These are phyloP conservation scores for Exophiala sp. DNA, from an alignment of 2,329 filamentous ascomycete species.

Conservation along the genomic window DNA sequence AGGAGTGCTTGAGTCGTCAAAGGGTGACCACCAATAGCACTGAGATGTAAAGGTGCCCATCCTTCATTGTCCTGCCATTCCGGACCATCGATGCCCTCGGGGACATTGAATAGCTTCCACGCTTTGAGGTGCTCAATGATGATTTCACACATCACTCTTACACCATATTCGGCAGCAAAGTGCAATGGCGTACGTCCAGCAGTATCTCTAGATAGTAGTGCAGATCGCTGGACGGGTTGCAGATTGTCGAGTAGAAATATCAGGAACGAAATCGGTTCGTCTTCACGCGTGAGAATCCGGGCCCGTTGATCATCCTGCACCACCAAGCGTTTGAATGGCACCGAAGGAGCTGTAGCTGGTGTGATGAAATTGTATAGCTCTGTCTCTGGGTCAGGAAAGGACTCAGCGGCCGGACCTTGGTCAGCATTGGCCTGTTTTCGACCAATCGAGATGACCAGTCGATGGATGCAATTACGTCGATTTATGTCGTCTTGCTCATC, in stretches of 20 bases:
- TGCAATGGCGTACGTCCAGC: constrained; percentile 84
- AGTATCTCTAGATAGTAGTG: constrained; percentile 67
- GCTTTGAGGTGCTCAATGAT: constrained; percentile 84
- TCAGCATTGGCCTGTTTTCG: constrained; percentile 60
- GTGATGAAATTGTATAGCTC: constrained; percentile 72
- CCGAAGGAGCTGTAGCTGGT: constrained; percentile 66
- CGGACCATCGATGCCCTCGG: constrained; percentile 78
- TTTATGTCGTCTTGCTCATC: constrained; percentile 92
- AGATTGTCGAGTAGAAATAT: constrained; percentile 65
- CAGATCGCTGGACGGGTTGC: constrained; percentile 61
- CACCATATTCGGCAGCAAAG: constrained; percentile 91
- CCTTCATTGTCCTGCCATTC: constrained; percentile 93
- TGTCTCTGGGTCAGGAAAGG: constrained; percentile 47
- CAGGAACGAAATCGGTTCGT: constrained; percentile 70
- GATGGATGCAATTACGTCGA: constrained; percentile 86
- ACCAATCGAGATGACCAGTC: constrained; percentile 87
- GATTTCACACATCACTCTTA: constrained; percentile 82
- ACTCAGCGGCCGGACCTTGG: constrained; percentile 51
- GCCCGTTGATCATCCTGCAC: constrained; percentile 62
- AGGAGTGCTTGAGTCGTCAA: constrained; percentile 79
- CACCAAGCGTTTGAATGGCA: constrained; percentile 60
- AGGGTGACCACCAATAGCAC: constrained; percentile 85
- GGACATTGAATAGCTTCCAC: constrained; percentile 82
- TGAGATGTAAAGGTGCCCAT: constrained; percentile 84
- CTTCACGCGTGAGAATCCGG: constrained; percentile 62